Conservation (phyloP, 2,329 filamentous ascomycete genomes). For the Fusarium circinatum region DNA sequence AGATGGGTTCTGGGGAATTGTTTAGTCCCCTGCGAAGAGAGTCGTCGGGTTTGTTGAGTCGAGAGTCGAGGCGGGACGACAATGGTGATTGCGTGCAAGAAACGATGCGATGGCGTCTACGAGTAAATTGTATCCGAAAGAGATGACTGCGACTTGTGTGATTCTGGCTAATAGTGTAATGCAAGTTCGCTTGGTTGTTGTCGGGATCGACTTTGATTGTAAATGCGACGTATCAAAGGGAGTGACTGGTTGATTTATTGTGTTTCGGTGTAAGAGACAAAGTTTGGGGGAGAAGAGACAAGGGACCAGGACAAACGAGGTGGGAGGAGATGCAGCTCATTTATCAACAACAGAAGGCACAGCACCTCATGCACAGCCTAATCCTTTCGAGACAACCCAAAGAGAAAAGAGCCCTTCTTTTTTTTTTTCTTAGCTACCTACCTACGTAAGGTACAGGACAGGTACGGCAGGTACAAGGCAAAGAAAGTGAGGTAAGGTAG, state of each 20-base stretch:
- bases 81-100: not conserved
- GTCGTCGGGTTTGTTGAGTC: not conserved
- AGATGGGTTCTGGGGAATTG: not conserved
- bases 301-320: not conserved
- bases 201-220: not conserved
- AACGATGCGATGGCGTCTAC: not conserved
- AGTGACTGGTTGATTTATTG: not conserved
- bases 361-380: conserved; percentile 8
- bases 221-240: not conserved
- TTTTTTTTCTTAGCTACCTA: not conserved
- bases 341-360: conserved; percentile 10
- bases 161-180: not conserved
- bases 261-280: conserved; percentile 1
- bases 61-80: not conserved
- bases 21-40: not conserved
- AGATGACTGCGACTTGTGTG: not conserved
- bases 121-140: not conserved
- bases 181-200: not conserved
- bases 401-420: not conserved
- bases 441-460: conserved; percentile 3
- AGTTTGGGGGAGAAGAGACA: conserved; percentile 1
- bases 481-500: conserved; percentile 10
- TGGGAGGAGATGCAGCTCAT: conserved; percentile 31
- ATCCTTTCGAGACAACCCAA: not conserved
- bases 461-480: conserved; percentile 16